Evolutionary conservation across 768 basidiomycete genomes (phyloP).

Genomic region (Hygrocybe coccinea): DNA sequence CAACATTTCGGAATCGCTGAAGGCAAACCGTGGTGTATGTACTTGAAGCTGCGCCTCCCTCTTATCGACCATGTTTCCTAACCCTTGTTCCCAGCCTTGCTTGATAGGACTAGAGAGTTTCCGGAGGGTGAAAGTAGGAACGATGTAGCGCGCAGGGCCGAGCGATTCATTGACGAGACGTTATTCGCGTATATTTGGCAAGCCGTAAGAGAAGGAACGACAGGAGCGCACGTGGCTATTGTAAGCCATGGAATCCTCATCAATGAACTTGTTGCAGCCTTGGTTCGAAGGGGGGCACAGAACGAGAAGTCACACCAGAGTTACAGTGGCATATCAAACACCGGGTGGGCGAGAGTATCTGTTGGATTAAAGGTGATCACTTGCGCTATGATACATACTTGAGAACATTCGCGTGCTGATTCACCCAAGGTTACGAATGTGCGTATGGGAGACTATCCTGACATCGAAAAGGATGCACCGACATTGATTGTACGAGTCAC

Average conservation of each 20-base stretch:
- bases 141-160: slow-evolving; percentile 56
- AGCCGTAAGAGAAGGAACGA: slow-evolving; percentile 33
- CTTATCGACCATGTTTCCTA: slow-evolving; percentile 47
- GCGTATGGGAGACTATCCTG: not conserved
- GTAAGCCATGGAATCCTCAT: slow-evolving; percentile 78
- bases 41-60: slow-evolving; percentile 27
- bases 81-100: slow-evolving; percentile 50
- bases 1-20: slow-evolving; percentile 69
- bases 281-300: slow-evolving; percentile 40
- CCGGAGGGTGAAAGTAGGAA: slow-evolving; percentile 69
- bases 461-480: not conserved
- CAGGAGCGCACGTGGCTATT: slow-evolving; percentile 52
- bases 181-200: slow-evolving; percentile 53
- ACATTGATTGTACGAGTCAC: slow-evolving; percentile 42
- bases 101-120: slow-evolving; percentile 46
- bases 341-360: slow-evolving; percentile 59
- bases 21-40: slow-evolving; percentile 47
- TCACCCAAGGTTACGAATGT: not conserved
- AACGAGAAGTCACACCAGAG: slow-evolving; percentile 22
- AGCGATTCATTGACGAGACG: slow-evolving; percentile 44
- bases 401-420: too few relatives aligned
- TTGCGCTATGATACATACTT: not conserved
- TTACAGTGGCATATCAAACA: slow-evolving; percentile 57
- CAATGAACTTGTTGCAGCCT: slow-evolving; percentile 48
- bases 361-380: slow-evolving; percentile 42